Conservation (phyloP, 768 basidiomycete species). For the Basidioascus undulatus region DNA sequence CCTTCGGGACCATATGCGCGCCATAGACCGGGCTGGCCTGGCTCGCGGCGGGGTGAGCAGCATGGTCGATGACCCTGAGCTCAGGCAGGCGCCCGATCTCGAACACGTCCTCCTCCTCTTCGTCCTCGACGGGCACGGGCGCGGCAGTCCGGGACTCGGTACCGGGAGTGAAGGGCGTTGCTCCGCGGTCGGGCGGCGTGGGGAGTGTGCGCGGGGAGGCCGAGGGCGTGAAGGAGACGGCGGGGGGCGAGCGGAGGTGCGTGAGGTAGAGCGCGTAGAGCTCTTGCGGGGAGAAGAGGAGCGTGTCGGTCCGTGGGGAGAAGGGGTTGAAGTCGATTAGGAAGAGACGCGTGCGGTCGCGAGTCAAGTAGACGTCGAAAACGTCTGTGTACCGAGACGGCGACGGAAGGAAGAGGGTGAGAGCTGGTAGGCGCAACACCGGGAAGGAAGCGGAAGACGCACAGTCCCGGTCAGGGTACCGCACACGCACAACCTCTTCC, state of each 20-base stretch:
- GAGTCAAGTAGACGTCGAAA: constrained; percentile 68
- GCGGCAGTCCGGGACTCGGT: constrained; percentile 1
- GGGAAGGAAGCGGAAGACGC: constrained; percentile 13
- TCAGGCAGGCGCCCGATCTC: constrained; percentile 9
- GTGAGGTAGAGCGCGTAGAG: constrained; percentile 25
- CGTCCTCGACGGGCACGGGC: constrained; percentile 1
- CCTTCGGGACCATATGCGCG: constrained; percentile 78
- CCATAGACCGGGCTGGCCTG: constrained; percentile 48
- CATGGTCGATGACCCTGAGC: constrained; percentile 39
- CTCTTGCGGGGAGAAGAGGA: constrained; percentile 64
- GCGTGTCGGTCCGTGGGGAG: constrained; percentile 57
- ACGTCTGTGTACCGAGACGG: constrained; percentile 27
- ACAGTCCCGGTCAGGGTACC: constrained; percentile 48
- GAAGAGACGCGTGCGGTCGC: constrained; percentile 48
- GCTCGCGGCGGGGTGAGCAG: constrained; percentile 39
- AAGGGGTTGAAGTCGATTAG: constrained; percentile 84
- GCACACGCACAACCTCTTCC: constrained; percentile 35
- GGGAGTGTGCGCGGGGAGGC: constrained; percentile 6
- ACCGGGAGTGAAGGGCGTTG: background rate
- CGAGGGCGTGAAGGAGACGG: constrained; percentile 21
- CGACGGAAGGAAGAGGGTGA: background rate
- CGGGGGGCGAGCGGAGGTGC: background rate
- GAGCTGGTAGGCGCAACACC: background rate
- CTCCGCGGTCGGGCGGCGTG: background rate
- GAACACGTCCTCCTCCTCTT: background rate